A percentile compares a stretch with the other conserved stretches of the same genome.
Conservation (phyloP, 805 yeast species). For the Isabelozyma pseudorhagii region DNA sequence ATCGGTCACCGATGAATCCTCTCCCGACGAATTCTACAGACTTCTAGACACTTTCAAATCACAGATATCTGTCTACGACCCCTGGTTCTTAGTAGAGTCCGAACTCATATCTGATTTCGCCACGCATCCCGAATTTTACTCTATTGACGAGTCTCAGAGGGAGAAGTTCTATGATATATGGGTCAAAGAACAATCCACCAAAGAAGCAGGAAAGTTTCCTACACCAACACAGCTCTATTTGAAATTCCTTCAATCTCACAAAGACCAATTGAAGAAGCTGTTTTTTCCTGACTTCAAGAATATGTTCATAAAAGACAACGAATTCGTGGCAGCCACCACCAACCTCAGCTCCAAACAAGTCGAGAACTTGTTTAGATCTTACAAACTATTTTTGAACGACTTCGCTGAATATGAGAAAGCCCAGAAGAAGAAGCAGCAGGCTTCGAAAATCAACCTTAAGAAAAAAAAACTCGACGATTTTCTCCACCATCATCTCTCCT, state of each 20-base stretch:
- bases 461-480: slow-evolving; percentile 21
- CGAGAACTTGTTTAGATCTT: slow-evolving; percentile 23
- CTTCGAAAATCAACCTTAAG: slow-evolving; percentile 25
- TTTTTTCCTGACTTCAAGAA: slow-evolving; percentile 25
- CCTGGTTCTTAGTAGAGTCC: slow-evolving; percentile 39
- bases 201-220: slow-evolving; percentile 12
- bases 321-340: slow-evolving; percentile 3
- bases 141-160: slow-evolving; percentile 14
- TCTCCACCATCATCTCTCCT: slow-evolving; percentile 4
- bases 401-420: slow-evolving; percentile 25
- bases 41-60: slow-evolving; percentile 22
- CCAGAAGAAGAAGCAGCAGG: slow-evolving; percentile 16
- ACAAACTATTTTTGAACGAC: slow-evolving; percentile 24
- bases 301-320: slow-evolving; percentile 10
- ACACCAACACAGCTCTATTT: slow-evolving; percentile 18
- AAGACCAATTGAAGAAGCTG: slow-evolving; percentile 22
- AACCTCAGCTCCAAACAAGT: slow-evolving; percentile 11
- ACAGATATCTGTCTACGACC: slow-evolving; percentile 28
- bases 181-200: slow-evolving; percentile 9
- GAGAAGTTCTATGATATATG: slow-evolving; percentile 25
- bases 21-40: slow-evolving; percentile 14
- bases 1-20: slow-evolving; percentile 3
- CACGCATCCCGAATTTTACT: slow-evolving; percentile 25
- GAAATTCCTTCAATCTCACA: slow-evolving; percentile 24
- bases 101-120: slow-evolving; percentile 26